A percentile compares a stretch with the other conserved stretches of the same genome.
Evolutionary conservation across 257 asterid species (phyloP).

Genomic region (Nicotiana benthamiana): DNA sequence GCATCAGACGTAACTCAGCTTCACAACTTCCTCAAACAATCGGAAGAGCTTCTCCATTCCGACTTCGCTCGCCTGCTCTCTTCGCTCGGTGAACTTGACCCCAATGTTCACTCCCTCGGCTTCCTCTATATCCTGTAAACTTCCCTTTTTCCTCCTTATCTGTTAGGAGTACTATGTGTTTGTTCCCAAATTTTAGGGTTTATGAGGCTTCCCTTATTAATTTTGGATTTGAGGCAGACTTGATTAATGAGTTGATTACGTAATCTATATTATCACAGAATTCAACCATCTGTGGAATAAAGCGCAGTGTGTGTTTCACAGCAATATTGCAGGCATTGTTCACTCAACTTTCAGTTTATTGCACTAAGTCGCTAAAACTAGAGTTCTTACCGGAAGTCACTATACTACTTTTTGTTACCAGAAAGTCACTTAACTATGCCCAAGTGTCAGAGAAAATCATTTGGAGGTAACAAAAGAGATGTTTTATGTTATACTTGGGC

Average conservation of each 20-base stretch:
- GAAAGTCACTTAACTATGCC: too few relatives aligned
- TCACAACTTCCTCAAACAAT: conserved; percentile 52
- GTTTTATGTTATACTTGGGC: too few relatives aligned
- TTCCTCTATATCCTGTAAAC: conserved; percentile 64
- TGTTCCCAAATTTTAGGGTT: conserved; percentile 1
- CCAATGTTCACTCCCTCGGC: conserved; percentile 67
- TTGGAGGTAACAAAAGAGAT: too few relatives aligned
- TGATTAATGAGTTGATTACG: not conserved
- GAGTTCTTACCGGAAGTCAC: too few relatives aligned
- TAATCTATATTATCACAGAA: not conserved
- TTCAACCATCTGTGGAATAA: not conserved
- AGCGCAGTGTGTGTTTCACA: not conserved
- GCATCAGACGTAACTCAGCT: conserved; percentile 54
- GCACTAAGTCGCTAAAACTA: too few relatives aligned
- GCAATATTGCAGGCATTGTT: not conserved
- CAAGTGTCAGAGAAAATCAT: too few relatives aligned
- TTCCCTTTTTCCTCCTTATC: not conserved
- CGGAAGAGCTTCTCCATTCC: conserved; percentile 57
- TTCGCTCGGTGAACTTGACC: conserved; percentile 63
- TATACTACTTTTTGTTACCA: too few relatives aligned
- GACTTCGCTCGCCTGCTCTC: conserved; percentile 53
- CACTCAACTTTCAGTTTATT: too few relatives aligned
- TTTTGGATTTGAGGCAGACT: not conserved
- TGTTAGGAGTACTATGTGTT: not conserved
- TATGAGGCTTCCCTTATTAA: not conserved